Conservation (phyloP, 2,329 filamentous ascomycete genomes). For the Mycosphaerella sp. region DNA sequence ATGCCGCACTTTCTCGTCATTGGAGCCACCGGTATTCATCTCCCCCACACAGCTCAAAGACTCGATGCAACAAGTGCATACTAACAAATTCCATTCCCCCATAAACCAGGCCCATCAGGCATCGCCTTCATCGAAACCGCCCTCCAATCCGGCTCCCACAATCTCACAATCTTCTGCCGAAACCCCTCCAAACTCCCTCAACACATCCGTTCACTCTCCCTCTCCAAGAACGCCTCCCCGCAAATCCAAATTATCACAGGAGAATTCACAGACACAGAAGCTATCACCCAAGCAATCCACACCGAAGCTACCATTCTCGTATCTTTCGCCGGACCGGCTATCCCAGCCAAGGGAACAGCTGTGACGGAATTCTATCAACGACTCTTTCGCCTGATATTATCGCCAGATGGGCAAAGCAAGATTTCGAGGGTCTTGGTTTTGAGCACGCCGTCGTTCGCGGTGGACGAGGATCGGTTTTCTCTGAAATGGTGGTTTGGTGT, state of each 20-base stretch:
- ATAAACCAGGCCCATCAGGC: slow-evolving; percentile 17
- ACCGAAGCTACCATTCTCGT: slow-evolving; percentile 19
- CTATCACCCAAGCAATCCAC: slow-evolving; percentile 11
- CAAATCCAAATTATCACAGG: slow-evolving; percentile 19
- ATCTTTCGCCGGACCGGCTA: slow-evolving; percentile 19
- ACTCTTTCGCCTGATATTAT: slow-evolving; percentile 14
- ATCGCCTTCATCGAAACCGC: slow-evolving; percentile 20
- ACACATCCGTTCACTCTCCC: slow-evolving; percentile 4
- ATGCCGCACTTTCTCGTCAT: slow-evolving; percentile 20
- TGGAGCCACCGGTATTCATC: slow-evolving; percentile 18
- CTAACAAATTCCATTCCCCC: too few species aligned
- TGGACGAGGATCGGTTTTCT: slow-evolving; percentile 9
- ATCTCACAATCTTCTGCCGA: too few species aligned
- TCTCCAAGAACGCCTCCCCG: neutral
- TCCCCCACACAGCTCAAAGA: too few species aligned
- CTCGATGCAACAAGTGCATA: too few species aligned
- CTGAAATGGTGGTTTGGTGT: slow-evolving; percentile 16
- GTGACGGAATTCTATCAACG: slow-evolving; percentile 20
- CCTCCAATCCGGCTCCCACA: slow-evolving; percentile 11
- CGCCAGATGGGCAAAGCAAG: neutral
- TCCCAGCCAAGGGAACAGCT: slow-evolving; percentile 14
- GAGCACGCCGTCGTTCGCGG: slow-evolving; percentile 16
- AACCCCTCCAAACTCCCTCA: too few species aligned
- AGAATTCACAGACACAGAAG: slow-evolving; percentile 17
- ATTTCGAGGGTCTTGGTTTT: slow-evolving; percentile 15